Evolutionary conservation across 2,329 filamentous ascomycete species (phyloP), one percentile per base, ranked within the genome.

Genomic region (Arthroderma sp.): DNA sequence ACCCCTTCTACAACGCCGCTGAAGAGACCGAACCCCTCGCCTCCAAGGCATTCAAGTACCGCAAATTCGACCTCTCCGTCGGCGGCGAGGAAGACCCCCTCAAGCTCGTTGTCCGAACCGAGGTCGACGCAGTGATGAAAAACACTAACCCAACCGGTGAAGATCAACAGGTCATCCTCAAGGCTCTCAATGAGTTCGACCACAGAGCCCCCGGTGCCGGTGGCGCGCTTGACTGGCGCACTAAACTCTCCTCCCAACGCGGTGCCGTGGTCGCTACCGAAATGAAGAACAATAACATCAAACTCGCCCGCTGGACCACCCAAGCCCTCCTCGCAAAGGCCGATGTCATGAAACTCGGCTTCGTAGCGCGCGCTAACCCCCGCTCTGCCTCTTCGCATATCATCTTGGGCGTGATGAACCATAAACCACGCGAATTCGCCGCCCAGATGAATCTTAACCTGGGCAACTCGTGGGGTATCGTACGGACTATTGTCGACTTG

Each of bases 231-330:
- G 91, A 98, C 75, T 98, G 91, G 91, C 78, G 91, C 63, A 83
- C 81, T 55, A 98, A 98, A 77, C 78, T 98, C 49, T 83, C 85
- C 52, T 86, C 81, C 57, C 88, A 95, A 72, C 83, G 91, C 59
- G 91, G 91, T 79, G 91, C 91, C 46, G 89, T 98, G 37, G 84
- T 98, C 28, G 91, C 91, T 15, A 98, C 91, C 8, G 91, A 98
- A 73, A 98, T 98, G 91, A 98, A 98, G 85, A 98, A 98, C 79
- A 98, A 98, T 78, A 87, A 81, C 61, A 94, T 86, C 83, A 98
- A 98, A 75, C 81, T 98, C 51, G 91, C 91, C 47, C 77, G 91
- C 64, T 98, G 91, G 91, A 94, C 91, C 30, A 86, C 89, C 37
- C 91, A 98, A 74, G 85, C 83, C 61, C 95, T 98, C 60, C 78